Evolutionary conservation across 495 filamentous ascomycete genomes (phyloP).

Genomic region (Penicillium atrosanguineum): DNA sequence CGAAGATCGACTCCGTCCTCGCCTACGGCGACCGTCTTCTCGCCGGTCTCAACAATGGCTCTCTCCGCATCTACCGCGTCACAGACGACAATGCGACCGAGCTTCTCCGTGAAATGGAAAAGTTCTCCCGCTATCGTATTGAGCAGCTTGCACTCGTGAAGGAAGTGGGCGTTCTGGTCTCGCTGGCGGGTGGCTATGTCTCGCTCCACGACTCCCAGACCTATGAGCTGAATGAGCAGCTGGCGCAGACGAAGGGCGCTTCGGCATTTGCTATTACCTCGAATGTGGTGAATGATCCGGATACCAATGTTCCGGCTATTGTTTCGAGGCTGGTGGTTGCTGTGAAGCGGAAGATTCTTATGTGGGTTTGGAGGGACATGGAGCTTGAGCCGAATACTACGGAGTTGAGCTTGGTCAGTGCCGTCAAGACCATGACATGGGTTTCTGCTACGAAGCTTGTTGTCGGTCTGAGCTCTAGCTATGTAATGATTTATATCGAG

Average conservation of each 20-base stretch:
- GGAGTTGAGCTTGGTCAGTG: constrained; percentile 76
- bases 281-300: constrained; percentile 86
- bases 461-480: constrained; percentile 83
- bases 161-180: constrained; percentile 86
- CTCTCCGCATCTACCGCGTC: constrained; percentile 85
- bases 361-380: constrained; percentile 96
- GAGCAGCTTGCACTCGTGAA: constrained; percentile 95
- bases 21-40: constrained; percentile 90
- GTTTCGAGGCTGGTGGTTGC: constrained; percentile 87
- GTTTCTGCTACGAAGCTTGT: constrained; percentile 79
- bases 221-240: constrained; percentile 74
- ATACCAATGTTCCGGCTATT: constrained; percentile 83
- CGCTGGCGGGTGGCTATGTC: constrained; percentile 82
- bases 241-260: constrained; percentile 83
- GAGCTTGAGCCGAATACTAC: constrained; percentile 70
- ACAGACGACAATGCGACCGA: constrained; percentile 73
- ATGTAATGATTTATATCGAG: constrained; percentile 84
- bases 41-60: constrained; percentile 86
- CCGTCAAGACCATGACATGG: constrained; percentile 85
- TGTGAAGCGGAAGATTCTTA: constrained; percentile 81
- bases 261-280: constrained; percentile 87
- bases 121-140: constrained; percentile 83
- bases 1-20: constrained; percentile 89
- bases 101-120: constrained; percentile 84
- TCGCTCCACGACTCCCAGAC: constrained; percentile 84